phyloP scores from a whole-genome alignment of 441 rosid genomes.

The Omphalea diandra region DNA sequence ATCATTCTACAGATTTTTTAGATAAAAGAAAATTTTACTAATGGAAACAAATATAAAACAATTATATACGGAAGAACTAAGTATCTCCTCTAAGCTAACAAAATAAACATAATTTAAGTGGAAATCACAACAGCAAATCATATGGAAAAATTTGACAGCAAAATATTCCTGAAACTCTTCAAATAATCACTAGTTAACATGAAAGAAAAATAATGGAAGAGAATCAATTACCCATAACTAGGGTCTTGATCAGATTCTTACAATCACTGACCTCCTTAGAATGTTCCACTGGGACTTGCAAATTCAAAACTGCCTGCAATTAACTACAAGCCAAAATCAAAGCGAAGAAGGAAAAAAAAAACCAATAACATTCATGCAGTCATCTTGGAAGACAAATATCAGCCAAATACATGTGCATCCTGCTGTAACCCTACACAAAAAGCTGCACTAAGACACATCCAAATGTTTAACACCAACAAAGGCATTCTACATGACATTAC shows the following conservation, averaged over 20 bases:
- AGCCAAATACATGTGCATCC: background rate
- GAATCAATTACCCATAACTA: constrained; percentile 86
- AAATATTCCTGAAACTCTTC: constrained; percentile 10
- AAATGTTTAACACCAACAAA: background rate
- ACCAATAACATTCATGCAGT: background rate
- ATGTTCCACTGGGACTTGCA: constrained; percentile 96
- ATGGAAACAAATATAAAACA: background rate
- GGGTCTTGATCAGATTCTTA: constrained; percentile 93
- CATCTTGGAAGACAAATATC: background rate
- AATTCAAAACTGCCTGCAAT: constrained; percentile 93
- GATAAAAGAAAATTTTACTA: background rate
- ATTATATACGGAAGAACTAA: background rate
- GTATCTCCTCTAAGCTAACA: constrained; percentile 1
- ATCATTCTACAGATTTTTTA: background rate
- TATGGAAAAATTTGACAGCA: background rate
- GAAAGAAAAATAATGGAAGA: constrained; percentile 12
- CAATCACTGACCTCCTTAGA: constrained; percentile 98
- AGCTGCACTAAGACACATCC: background rate
- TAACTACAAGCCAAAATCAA: constrained; percentile 25
- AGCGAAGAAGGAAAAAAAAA: background rate
- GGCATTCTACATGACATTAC: background rate
- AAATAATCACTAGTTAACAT: constrained; percentile 21
- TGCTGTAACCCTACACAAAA: background rate
- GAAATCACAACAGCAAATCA: background rate
- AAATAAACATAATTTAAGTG: background rate